Evolutionary conservation across 805 yeast genomes (phyloP).

Genomic region (Candida ulmi): DNA sequence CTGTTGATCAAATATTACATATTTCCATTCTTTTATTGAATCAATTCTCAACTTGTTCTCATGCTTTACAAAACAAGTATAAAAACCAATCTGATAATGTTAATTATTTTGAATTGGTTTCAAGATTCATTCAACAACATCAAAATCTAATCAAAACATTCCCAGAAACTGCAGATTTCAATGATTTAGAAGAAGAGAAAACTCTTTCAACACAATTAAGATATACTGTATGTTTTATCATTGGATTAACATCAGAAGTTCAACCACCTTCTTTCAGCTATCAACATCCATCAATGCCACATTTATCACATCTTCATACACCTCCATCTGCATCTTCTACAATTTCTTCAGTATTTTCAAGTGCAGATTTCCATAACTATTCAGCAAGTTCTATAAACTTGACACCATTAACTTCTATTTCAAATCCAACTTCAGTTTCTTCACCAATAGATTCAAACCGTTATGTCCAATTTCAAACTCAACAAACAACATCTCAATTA

Average conservation of each 20-base stretch:
- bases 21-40: constrained; percentile 12
- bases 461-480: neutral
- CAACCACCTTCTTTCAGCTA: constrained; percentile 4
- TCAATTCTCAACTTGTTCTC: constrained; percentile 15
- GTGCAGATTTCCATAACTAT: constrained; percentile 6
- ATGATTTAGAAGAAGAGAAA: constrained; percentile 8
- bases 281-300: constrained; percentile 10
- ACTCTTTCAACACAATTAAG: constrained; percentile 4
- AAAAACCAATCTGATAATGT: constrained; percentile 5
- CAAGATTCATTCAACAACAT: constrained; percentile 24
- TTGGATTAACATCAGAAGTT: constrained; percentile 10
- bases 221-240: constrained; percentile 5
- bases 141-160: constrained; percentile 6
- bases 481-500: too few relatives aligned
- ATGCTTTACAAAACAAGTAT: constrained; percentile 20
- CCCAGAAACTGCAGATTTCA: constrained; percentile 9
- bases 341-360: constrained; percentile 16
- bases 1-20: constrained; percentile 11
- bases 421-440: neutral
- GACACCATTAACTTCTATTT: constrained; percentile 12
- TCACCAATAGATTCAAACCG: neutral
- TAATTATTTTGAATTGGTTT: constrained; percentile 27
- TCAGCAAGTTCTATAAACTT: constrained; percentile 11
- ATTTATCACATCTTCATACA: constrained; percentile 21
- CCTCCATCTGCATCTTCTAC: constrained; percentile 30